These are phyloP conservation scores for Pulveroboletus sp. DNA, from an alignment of 1,284 basidiomycete genomes.

Conservation along the genomic window DNA sequence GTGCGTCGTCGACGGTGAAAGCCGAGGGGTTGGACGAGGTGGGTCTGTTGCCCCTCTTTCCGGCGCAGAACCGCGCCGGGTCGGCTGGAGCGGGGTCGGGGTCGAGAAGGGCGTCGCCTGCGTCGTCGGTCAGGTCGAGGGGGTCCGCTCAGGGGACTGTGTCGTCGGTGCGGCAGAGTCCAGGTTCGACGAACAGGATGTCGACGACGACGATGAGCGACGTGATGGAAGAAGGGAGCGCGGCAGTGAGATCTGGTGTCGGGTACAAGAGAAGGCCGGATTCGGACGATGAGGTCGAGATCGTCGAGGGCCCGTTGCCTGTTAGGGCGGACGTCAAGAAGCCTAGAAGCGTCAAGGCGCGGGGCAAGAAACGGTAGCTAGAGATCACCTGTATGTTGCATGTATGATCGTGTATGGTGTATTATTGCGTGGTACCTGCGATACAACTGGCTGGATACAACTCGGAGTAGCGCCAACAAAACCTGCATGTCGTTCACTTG, in stretches of 20 bases:
- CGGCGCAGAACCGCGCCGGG: slow-evolving; percentile 15
- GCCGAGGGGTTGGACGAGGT: slow-evolving; percentile 41
- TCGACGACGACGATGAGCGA: slow-evolving; percentile 46
- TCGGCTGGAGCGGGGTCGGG: slow-evolving; percentile 23
- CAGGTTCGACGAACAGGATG: slow-evolving; percentile 38
- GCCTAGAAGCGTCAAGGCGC: slow-evolving; percentile 36
- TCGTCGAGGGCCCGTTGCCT: slow-evolving; percentile 48
- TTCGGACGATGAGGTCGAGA: slow-evolving; percentile 56
- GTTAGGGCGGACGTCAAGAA: slow-evolving; percentile 40
- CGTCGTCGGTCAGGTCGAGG: slow-evolving; percentile 50
- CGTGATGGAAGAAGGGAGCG: slow-evolving; percentile 44
- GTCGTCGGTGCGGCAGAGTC: slow-evolving; percentile 46
- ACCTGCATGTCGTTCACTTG: slow-evolving; percentile 31
- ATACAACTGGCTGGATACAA: no score
- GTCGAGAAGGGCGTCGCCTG: slow-evolving; percentile 45
- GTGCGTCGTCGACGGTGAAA: slow-evolving; percentile 13
- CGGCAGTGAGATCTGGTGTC: slow-evolving; percentile 18
- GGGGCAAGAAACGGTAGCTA: slow-evolving; percentile 38
- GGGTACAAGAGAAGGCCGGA: slow-evolving; percentile 49
- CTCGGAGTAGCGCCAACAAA: no score
- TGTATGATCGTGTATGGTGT: no score
- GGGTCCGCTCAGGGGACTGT: slow-evolving; percentile 45
- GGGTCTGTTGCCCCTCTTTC: slow-evolving; percentile 23
- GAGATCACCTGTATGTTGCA: no score
- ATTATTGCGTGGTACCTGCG: no score